Evolutionary conservation across 148 eudicot genomes (phyloP).

Genomic region (Tetragonia tetragonoides): DNA sequence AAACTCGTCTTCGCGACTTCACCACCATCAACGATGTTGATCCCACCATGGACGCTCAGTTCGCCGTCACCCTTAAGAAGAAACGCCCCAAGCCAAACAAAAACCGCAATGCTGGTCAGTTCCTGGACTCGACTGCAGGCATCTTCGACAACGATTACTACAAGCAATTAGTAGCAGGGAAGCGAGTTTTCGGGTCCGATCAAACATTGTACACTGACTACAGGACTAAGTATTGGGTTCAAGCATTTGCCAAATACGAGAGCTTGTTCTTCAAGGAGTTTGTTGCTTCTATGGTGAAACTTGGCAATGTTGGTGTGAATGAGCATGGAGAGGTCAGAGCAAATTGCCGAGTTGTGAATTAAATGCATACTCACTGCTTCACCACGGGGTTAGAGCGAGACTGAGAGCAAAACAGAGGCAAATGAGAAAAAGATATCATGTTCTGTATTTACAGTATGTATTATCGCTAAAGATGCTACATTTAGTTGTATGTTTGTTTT

Average conservation of each 20-base stretch:
- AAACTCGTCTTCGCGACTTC: constrained; percentile 53
- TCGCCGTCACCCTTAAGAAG: constrained; percentile 41
- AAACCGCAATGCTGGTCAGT: constrained; percentile 44
- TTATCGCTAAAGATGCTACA: background rate
- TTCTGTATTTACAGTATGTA: background rate
- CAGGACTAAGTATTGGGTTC: constrained; percentile 49
- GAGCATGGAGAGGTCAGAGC: constrained; percentile 46
- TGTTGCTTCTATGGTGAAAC: constrained; percentile 51
- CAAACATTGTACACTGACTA: constrained; percentile 41
- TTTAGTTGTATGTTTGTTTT: background rate
- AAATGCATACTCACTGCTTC: background rate
- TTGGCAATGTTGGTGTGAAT: constrained; percentile 45
- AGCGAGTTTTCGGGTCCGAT: constrained; percentile 55
- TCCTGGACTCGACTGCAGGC: constrained; percentile 47
- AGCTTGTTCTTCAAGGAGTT: constrained; percentile 50
- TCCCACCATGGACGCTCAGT: constrained; percentile 45
- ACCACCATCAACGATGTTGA: constrained; percentile 40
- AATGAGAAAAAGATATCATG: background rate
- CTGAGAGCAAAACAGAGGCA: background rate
- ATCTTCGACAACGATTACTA: constrained; percentile 56
- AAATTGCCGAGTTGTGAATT: constrained; percentile 50
- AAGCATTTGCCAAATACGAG: constrained; percentile 46
- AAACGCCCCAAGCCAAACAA: constrained; percentile 45
- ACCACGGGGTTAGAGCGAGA: background rate
- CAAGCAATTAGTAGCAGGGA: constrained; percentile 47